Conservation (phyloP, 2,329 filamentous ascomycete genomes). For the Stenocarpella maydis region DNA sequence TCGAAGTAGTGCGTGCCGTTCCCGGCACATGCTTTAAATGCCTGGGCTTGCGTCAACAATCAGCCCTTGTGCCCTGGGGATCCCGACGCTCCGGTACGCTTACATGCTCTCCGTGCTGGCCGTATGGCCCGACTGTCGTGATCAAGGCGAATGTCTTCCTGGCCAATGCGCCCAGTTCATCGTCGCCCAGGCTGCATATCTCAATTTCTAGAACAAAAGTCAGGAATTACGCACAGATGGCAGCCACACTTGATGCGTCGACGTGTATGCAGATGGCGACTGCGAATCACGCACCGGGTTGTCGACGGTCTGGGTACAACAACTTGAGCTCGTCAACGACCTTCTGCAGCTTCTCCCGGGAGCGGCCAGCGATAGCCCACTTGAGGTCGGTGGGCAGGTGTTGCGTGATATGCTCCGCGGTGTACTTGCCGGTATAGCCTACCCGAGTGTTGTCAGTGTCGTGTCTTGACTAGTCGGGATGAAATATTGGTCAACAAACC, state of each 20-base stretch:
- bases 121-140: conserved; percentile 67
- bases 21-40: conserved; percentile 69
- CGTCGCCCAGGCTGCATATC: conserved; percentile 55
- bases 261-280: conserved; percentile 24
- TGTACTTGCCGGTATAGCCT: conserved; percentile 85
- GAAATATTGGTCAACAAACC: conserved; percentile 47
- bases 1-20: conserved; percentile 72
- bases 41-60: conserved; percentile 39
- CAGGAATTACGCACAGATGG: neutral
- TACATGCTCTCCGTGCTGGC: conserved; percentile 59
- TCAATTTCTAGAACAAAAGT: conserved; percentile 55
- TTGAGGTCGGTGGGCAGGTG: conserved; percentile 78
- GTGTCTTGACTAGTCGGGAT: neutral
- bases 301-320: conserved; percentile 72
- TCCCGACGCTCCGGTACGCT: neutral
- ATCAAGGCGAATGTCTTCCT: conserved; percentile 66
- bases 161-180: conserved; percentile 57
- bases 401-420: conserved; percentile 77
- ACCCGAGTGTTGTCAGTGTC: conserved; percentile 39
- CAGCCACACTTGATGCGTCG: neutral
- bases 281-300: conserved; percentile 68
- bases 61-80: neutral
- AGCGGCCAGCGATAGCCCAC: conserved; percentile 90
- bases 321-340: conserved; percentile 72
- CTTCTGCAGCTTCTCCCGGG: conserved; percentile 74